Conservation (phyloP, 805 yeast species). For the Cyberlindnera xylosilytica region DNA sequence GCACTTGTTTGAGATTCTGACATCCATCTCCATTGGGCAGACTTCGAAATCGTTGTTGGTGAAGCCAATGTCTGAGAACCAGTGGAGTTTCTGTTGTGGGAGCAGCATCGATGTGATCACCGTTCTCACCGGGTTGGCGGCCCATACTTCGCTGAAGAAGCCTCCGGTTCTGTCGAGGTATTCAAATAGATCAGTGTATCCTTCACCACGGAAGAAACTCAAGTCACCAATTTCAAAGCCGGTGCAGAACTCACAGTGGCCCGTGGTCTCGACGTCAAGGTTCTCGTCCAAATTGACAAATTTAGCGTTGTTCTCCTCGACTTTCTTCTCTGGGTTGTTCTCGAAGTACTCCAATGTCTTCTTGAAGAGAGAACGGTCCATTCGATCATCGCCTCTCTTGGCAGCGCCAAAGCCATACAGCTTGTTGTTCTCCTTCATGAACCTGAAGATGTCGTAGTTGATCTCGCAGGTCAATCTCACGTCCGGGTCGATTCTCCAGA, state of each 20-base stretch:
- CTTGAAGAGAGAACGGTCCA: slow-evolving; percentile 62
- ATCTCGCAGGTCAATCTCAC: slow-evolving; percentile 56
- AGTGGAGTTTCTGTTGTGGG: slow-evolving; percentile 54
- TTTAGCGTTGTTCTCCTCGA: slow-evolving; percentile 43
- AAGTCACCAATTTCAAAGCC: slow-evolving; percentile 70
- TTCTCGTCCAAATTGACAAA: slow-evolving; percentile 57
- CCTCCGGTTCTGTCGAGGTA: slow-evolving; percentile 67
- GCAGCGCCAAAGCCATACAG: slow-evolving; percentile 61
- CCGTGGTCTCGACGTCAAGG: slow-evolving; percentile 40
- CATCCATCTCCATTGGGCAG: slow-evolving; percentile 69
- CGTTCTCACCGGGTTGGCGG: slow-evolving; percentile 81
- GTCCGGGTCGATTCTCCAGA: slow-evolving; percentile 75
- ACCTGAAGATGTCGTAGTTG: slow-evolving; percentile 59
- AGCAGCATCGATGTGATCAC: slow-evolving; percentile 61
- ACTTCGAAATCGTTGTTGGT: slow-evolving; percentile 61
- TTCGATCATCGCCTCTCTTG: slow-evolving; percentile 49
- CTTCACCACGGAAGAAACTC: slow-evolving; percentile 56
- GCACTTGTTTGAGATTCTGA: slow-evolving; percentile 60
- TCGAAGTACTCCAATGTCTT: slow-evolving; percentile 41
- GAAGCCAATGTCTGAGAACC: slow-evolving; percentile 71
- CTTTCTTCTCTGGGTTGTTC: slow-evolving; percentile 34
- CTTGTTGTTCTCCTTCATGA: slow-evolving; percentile 50
- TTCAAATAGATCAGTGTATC: slow-evolving; percentile 55
- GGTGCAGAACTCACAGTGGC: slow-evolving; percentile 69
- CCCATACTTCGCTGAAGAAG: slow-evolving; percentile 82